phyloP scores from a whole-genome alignment of 2,329 filamentous ascomycete species.

The Xylaria arbuscula region DNA sequence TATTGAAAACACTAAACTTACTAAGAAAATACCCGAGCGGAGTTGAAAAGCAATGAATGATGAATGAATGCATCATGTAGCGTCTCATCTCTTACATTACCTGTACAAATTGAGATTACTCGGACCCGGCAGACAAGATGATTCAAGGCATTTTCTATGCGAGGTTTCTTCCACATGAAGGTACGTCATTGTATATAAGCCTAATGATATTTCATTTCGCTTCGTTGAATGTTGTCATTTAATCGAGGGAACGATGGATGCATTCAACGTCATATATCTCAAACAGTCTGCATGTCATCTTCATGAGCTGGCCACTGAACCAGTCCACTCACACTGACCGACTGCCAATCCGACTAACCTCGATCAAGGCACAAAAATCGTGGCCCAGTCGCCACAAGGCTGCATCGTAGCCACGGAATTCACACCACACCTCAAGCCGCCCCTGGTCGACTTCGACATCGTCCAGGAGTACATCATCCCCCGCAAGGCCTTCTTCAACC shows the following conservation, averaged over 20 bases:
- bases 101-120: not conserved
- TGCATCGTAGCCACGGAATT: conserved; percentile 64
- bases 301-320: not conserved
- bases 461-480: conserved; percentile 95
- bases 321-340: not conserved
- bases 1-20: not conserved
- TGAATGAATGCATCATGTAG: conserved; percentile 19
- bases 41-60: conserved; percentile 6
- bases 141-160: conserved; percentile 79
- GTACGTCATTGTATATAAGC: conserved; percentile 49
- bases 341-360: not conserved
- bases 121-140: conserved; percentile 55
- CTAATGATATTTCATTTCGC: too few species aligned
- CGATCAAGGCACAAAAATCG: conserved; percentile 65
- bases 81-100: conserved; percentile 8
- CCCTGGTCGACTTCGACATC: conserved; percentile 85
- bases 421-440: conserved; percentile 59
- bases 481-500: conserved; percentile 93
- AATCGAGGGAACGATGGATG: not conserved
- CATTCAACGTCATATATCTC: not conserved
- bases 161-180: conserved; percentile 73
- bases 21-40: not conserved
- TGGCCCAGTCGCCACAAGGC: conserved; percentile 71
- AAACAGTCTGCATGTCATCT: not conserved
- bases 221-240: not conserved